Conservation (phyloP, 345 rosid genomes). For the Stellera chamaejasme region DNA sequence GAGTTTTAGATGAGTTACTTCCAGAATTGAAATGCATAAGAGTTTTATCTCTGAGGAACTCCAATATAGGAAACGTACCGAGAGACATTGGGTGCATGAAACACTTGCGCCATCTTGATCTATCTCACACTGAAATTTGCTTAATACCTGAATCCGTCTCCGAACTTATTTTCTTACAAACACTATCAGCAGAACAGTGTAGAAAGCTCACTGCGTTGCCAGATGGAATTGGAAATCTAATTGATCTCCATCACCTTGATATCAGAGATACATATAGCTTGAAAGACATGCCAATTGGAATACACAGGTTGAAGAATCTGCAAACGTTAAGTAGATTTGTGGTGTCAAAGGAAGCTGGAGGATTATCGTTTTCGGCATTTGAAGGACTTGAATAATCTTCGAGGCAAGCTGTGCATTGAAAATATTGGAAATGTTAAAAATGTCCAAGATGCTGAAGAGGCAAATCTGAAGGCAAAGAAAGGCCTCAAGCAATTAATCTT, state of each 20-base stretch:
- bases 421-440: constrained; percentile 13
- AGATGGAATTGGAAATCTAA: constrained; percentile 7
- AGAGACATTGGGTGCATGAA: constrained; percentile 6
- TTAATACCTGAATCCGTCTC: constrained; percentile 1
- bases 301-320: constrained; percentile 15
- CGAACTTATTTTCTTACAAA: constrained; percentile 8
- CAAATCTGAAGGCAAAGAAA: constrained; percentile 1
- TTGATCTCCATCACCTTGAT: constrained; percentile 21
- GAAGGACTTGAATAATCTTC: constrained; percentile 16
- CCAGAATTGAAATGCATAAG: constrained; percentile 9
- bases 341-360: constrained; percentile 11
- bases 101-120: neutral
- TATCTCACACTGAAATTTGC: neutral
- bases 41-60: constrained; percentile 14
- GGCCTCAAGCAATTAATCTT: constrained; percentile 2
- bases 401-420: constrained; percentile 15
- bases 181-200: constrained; percentile 17
- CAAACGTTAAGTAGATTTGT: constrained; percentile 13
- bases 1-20: constrained; percentile 4
- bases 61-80: constrained; percentile 7
- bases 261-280: constrained; percentile 7
- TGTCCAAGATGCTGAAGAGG: constrained; percentile 8
- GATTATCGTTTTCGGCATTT: constrained; percentile 12
- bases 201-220: constrained; percentile 13
- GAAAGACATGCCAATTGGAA: constrained; percentile 14